Evolutionary conservation across 768 basidiomycete genomes (phyloP).

Genomic region (Trametes gibbosa): DNA sequence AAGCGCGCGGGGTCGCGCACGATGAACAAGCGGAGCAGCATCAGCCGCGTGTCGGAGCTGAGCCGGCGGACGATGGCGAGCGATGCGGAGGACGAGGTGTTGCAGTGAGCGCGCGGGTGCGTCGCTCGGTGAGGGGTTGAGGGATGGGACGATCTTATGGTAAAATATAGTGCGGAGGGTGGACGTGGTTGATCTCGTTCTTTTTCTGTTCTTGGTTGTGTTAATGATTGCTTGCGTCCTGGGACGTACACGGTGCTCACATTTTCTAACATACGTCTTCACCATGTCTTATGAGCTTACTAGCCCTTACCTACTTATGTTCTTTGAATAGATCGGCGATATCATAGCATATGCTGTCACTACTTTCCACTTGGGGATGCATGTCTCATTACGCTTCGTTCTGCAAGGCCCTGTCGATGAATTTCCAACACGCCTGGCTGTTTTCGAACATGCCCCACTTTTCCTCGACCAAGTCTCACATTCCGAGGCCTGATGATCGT

Average conservation of each 20-base stretch:
- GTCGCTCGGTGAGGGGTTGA: background rate
- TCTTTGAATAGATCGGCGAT: background rate
- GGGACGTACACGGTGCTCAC: background rate
- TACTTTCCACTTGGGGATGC: too few species aligned
- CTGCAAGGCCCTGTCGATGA: too few species aligned
- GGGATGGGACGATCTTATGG: background rate
- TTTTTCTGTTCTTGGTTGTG: background rate
- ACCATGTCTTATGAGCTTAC: background rate
- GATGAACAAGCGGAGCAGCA: conserved; percentile 29
- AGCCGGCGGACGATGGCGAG: conserved; percentile 80
- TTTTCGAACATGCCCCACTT: too few species aligned
- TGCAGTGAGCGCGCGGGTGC: conserved; percentile 26
- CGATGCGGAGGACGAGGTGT: conserved; percentile 76
- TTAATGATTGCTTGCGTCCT: background rate
- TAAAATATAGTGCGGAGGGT: background rate
- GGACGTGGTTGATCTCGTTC: background rate
- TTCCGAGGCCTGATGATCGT: too few species aligned
- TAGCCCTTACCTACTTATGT: background rate
- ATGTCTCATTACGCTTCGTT: too few species aligned
- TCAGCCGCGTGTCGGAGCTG: conserved; percentile 33
- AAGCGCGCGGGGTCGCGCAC: conserved; percentile 24
- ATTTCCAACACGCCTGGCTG: too few species aligned
- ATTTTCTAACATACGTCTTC: background rate
- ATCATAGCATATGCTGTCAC: background rate
- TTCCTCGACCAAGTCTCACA: too few species aligned